A percentile compares a stretch with the other conserved stretches of the same genome.
These are phyloP conservation scores for Jacaranda copaia DNA, from an alignment of 257 asterid genomes.

Conservation along the genomic window DNA sequence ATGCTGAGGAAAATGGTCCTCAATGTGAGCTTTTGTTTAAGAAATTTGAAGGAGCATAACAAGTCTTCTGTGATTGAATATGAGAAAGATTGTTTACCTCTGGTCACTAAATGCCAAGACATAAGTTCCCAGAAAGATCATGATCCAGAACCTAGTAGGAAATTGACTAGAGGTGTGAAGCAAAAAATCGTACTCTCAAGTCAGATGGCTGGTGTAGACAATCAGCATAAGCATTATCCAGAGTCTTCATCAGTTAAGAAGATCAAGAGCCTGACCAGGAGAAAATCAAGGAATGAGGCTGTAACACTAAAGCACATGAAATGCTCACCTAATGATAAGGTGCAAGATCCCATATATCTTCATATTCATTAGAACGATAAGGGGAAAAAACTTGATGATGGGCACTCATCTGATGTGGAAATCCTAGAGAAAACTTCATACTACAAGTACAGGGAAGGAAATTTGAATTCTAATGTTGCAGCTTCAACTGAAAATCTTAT, in stretches of 20 bases:
- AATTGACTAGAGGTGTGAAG: too few species aligned
- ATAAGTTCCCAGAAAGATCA: too few species aligned
- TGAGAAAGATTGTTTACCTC: neutral
- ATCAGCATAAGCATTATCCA: neutral
- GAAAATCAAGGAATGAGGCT: neutral
- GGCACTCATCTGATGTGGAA: neutral
- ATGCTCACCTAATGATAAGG: neutral
- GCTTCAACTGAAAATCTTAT: neutral
- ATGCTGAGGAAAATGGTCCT: neutral
- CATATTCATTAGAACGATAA: neutral
- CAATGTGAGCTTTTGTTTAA: neutral
- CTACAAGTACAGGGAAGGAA: slow-evolving; percentile 15
- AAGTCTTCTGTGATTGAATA: neutral
- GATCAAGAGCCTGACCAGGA: neutral
- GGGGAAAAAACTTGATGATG: slow-evolving; percentile 17
- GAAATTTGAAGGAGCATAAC: neutral
- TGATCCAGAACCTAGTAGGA: too few species aligned
- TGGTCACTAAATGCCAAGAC: neutral
- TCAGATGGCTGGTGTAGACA: too few species aligned
- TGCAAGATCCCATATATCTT: neutral
- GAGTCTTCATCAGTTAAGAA: neutral
- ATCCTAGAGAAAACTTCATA: slow-evolving; percentile 17
- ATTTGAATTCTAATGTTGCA: slow-evolving; percentile 12
- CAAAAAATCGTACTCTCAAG: too few species aligned
- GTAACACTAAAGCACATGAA: neutral